Evolutionary conservation across 1,139 yeast genomes (phyloP).

Genomic region (Sugiyamaella paludigena): DNA sequence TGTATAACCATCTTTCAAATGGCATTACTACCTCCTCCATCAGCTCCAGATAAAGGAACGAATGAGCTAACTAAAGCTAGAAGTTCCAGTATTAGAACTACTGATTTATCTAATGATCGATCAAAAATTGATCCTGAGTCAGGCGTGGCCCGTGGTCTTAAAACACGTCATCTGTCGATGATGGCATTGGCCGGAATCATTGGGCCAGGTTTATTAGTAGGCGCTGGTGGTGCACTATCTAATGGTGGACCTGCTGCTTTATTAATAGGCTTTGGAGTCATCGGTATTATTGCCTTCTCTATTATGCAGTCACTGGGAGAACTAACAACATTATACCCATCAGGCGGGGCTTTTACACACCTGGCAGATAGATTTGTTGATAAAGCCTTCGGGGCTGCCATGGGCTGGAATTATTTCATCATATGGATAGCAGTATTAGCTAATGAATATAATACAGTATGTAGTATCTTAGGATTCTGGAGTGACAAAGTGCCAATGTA

Average conservation of each 20-base stretch:
- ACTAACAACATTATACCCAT: constrained; percentile 60
- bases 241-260: constrained; percentile 66
- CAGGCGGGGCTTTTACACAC: constrained; percentile 61
- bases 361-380: constrained; percentile 58
- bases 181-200: constrained; percentile 65
- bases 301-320: constrained; percentile 66
- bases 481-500: constrained; percentile 59
- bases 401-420: constrained; percentile 63
- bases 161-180: constrained; percentile 53
- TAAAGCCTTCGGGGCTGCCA: constrained; percentile 57
- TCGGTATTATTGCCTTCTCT: constrained; percentile 57
- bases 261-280: constrained; percentile 54
- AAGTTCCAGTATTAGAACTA: background rate
- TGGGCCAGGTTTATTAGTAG: constrained; percentile 67
- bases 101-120: background rate
- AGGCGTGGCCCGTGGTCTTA: constrained; percentile 50
- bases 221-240: constrained; percentile 59
- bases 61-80: too few relatives aligned
- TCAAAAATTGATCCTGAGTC: constrained; percentile 36
- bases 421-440: constrained; percentile 61
- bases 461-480: constrained; percentile 56
- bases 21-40: too few relatives aligned
- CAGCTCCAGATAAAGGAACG: too few relatives aligned
- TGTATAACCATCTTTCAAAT: too few relatives aligned
- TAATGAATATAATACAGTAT: constrained; percentile 56